Conservation (phyloP, 2,329 filamentous ascomycete species). For the Fusarium luffae region DNA sequence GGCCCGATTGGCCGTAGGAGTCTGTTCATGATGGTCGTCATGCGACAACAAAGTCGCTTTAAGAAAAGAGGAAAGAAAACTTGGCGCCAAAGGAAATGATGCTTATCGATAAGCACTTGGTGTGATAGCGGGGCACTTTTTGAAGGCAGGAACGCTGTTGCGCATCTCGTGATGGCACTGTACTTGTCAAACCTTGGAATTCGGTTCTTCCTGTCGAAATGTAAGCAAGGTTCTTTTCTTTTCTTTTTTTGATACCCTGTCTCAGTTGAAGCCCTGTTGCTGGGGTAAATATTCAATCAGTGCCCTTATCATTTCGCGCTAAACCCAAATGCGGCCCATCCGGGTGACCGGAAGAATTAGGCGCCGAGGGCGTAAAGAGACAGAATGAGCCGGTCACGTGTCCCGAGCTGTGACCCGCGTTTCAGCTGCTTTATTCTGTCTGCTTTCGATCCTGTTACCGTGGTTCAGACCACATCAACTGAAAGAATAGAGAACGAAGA, state of each 20-base stretch:
- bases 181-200: background rate
- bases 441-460: too few species aligned
- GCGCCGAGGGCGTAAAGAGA: background rate
- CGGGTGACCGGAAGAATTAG: background rate
- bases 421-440: too few species aligned
- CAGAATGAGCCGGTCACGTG: background rate
- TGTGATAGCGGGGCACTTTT: background rate
- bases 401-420: too few species aligned
- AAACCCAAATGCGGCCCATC: background rate
- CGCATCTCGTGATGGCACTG: background rate
- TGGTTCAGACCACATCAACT: background rate
- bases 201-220: background rate
- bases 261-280: background rate
- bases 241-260: background rate
- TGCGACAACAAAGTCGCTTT: background rate
- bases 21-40: background rate
- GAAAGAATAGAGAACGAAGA: too few species aligned
- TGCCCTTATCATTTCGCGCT: background rate
- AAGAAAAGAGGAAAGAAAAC: background rate
- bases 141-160: background rate
- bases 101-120: background rate
- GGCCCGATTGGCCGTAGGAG: background rate
- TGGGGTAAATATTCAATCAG: background rate
- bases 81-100: background rate
- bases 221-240: background rate